Evolutionary conservation across 441 rosid species (phyloP).

Genomic region (Corymbia citriodora): DNA sequence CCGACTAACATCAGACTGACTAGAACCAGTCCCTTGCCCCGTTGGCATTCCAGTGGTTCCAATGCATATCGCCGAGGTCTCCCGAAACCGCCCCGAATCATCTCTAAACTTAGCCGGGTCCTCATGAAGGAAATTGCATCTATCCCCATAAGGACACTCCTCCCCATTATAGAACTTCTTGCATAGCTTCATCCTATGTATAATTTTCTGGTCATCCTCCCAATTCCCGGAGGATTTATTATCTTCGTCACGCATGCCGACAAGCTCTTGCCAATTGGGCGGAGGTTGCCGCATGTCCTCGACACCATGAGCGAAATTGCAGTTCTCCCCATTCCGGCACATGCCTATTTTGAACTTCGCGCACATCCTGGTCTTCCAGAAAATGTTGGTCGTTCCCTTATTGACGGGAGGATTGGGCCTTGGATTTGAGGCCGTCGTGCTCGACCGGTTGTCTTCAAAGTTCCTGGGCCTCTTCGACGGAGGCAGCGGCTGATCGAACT

Average conservation of each 20-base stretch:
- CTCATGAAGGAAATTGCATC: constrained; percentile 94
- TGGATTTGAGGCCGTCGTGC: constrained; percentile 9
- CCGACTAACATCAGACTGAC: constrained; percentile 42
- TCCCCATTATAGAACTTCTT: constrained; percentile 91
- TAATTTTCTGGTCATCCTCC: constrained; percentile 94
- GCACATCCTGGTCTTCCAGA: constrained; percentile 90
- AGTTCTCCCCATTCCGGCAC: constrained; percentile 85
- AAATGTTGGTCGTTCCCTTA: constrained; percentile 66
- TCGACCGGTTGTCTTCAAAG: constrained; percentile 38
- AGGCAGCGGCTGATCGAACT: constrained; percentile 22
- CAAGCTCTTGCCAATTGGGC: constrained; percentile 92
- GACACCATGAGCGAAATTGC: constrained; percentile 90
- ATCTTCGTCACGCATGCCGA: constrained; percentile 43
- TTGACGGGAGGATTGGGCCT: constrained; percentile 50
- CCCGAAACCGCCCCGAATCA: constrained; percentile 60
- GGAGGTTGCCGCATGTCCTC: constrained; percentile 95
- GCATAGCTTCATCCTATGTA: constrained; percentile 90
- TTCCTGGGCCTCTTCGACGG: constrained; percentile 65
- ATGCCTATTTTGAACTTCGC: constrained; percentile 61
- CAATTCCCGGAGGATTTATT: constrained; percentile 44
- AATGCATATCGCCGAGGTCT: constrained; percentile 77
- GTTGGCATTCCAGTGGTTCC: constrained; percentile 39
- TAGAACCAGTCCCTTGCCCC: constrained; percentile 29
- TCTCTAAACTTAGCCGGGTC: constrained; percentile 75
- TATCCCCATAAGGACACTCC: constrained; percentile 92